phyloP scores from a whole-genome alignment of 768 basidiomycete genomes.

The Russula dissimulans region DNA sequence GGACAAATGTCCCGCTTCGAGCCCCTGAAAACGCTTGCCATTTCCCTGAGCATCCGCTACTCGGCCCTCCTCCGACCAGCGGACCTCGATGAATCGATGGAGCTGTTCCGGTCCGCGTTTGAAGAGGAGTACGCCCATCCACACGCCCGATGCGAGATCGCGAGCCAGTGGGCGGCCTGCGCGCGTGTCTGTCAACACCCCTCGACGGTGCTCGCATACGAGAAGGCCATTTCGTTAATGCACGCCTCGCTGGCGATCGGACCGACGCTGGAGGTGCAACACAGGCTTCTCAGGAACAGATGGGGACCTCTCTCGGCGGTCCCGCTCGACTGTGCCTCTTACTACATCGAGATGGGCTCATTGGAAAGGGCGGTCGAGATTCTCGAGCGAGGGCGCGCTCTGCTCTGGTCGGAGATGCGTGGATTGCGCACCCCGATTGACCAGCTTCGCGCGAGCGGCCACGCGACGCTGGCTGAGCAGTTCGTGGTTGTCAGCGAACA shows the following conservation, averaged over 20 bases:
- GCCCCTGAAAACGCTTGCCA: not conserved
- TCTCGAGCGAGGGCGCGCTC: slow-evolving; percentile 9
- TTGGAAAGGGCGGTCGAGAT: slow-evolving; percentile 3
- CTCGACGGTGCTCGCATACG: not conserved
- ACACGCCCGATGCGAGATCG: not conserved
- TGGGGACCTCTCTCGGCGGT: not conserved
- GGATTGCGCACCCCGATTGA: slow-evolving; percentile 12
- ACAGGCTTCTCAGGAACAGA: not conserved
- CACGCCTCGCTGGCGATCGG: not conserved
- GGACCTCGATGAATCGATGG: slow-evolving; percentile 5
- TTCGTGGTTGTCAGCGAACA: not conserved
- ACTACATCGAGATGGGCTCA: not conserved
- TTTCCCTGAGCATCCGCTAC: not conserved
- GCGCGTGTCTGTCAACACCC: not conserved
- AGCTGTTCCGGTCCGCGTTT: not conserved
- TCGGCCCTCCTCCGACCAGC: not conserved
- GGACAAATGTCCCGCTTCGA: slow-evolving; percentile 11
- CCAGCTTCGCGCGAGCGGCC: not conserved
- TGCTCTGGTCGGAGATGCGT: slow-evolving; percentile 18
- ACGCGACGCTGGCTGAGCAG: slow-evolving; percentile 2
- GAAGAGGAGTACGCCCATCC: not conserved
- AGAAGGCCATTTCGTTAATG: not conserved
- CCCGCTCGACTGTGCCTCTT: not conserved
- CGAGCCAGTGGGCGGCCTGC: not conserved
- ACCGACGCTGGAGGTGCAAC: slow-evolving; percentile 1